Evolutionary conservation across 345 rosid species (phyloP).

Genomic region (Crucihimalaya himalaica): DNA sequence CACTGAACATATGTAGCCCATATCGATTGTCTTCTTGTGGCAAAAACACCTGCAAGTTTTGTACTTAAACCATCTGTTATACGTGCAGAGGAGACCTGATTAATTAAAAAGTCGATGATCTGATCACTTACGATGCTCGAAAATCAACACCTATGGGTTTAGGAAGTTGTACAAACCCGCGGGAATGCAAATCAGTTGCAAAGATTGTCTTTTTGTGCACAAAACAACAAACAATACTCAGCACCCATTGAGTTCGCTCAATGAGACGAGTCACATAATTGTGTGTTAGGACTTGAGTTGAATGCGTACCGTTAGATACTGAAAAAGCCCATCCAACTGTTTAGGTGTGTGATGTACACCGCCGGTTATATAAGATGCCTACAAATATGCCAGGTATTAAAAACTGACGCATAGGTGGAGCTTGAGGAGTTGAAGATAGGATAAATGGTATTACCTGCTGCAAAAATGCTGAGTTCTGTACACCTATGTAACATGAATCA

Average conservation of each 20-base stretch:
- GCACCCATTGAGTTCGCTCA: neutral
- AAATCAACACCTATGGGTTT: slow-evolving; percentile 94
- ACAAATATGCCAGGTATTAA: slow-evolving; percentile 27
- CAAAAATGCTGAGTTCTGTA: slow-evolving; percentile 83
- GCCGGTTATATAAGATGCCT: slow-evolving; percentile 94
- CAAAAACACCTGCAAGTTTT: slow-evolving; percentile 82
- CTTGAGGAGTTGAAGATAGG: neutral
- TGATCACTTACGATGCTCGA: slow-evolving; percentile 78
- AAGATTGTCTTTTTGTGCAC: slow-evolving; percentile 69
- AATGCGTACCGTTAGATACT: slow-evolving; percentile 66
- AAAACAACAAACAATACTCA: slow-evolving; percentile 12
- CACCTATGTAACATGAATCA: slow-evolving; percentile 85
- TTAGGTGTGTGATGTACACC: slow-evolving; percentile 92
- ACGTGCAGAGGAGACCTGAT: neutral
- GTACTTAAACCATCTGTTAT: slow-evolving; percentile 2
- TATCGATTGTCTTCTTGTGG: slow-evolving; percentile 91
- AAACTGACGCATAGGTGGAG: slow-evolving; percentile 17
- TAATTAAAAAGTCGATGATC: neutral
- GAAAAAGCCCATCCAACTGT: slow-evolving; percentile 86
- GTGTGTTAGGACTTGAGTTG: slow-evolving; percentile 10
- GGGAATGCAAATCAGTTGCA: slow-evolving; percentile 86
- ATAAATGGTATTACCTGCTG: slow-evolving; percentile 66
- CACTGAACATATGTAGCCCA: slow-evolving; percentile 94
- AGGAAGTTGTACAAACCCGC: slow-evolving; percentile 82
- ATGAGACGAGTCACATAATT: slow-evolving; percentile 2